Evolutionary conservation across 148 eudicot genomes (phyloP).

Genomic region (Arctostaphylos glauca): DNA sequence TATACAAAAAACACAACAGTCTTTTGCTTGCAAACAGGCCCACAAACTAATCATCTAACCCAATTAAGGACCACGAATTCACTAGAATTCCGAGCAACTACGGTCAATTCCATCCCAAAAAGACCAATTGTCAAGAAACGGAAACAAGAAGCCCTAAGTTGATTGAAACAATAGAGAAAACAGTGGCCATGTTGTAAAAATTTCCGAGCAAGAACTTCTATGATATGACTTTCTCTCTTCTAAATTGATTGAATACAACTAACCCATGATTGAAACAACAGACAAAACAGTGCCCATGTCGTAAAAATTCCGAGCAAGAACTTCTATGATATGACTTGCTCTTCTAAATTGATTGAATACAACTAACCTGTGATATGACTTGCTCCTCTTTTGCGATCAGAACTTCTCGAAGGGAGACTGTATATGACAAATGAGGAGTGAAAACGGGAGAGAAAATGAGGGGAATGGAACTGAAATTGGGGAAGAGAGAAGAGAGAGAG

Average conservation of each 20-base stretch:
- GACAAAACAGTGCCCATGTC: neutral
- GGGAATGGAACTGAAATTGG: neutral
- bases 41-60: slow-evolving; percentile 6
- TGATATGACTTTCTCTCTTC: too few relatives aligned
- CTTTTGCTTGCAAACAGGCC: slow-evolving; percentile 1
- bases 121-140: neutral
- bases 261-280: neutral
- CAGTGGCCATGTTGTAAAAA: neutral
- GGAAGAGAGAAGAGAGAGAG: slow-evolving; percentile 9
- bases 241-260: too few relatives aligned
- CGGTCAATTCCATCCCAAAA: neutral
- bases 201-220: neutral
- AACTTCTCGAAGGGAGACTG: neutral
- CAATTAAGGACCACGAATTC: neutral
- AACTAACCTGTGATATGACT: slow-evolving; percentile 2
- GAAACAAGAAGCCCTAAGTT: neutral
- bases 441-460: neutral
- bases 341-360: too few relatives aligned
- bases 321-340: too few relatives aligned
- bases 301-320: neutral
- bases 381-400: neutral
- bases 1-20: too few relatives aligned
- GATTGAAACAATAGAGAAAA: neutral
- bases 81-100: neutral
- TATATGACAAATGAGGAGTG: neutral